These are phyloP conservation scores for Xylariaceae sp. DNA, from an alignment of 2,329 filamentous ascomycete species.

Conservation along the genomic window DNA sequence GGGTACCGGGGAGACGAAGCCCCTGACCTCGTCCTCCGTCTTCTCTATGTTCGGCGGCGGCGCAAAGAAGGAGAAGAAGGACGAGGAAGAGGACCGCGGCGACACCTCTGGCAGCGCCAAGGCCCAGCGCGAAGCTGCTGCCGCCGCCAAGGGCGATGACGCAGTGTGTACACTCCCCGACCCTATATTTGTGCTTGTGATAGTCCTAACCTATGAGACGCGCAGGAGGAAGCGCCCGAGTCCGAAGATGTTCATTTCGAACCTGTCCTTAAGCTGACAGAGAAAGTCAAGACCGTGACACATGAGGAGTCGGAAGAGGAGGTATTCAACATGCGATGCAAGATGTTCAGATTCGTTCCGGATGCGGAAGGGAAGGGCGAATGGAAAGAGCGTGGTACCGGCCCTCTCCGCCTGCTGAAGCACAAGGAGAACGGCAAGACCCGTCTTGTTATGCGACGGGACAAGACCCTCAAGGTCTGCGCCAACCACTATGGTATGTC, in stretches of 20 bases:
- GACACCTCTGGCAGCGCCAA: constrained; percentile 90
- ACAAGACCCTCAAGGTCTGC: constrained; percentile 99
- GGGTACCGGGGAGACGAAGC: constrained; percentile 38
- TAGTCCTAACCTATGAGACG: constrained; percentile 16
- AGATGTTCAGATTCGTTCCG: constrained; percentile 97
- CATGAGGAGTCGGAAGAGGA: constrained; percentile 98
- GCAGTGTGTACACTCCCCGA: constrained; percentile 49
- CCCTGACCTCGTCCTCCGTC: constrained; percentile 65
- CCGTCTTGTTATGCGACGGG: constrained; percentile 94
- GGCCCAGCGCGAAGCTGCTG: constrained; percentile 68
- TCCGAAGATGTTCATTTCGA: constrained; percentile 96
- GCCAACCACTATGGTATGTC: constrained; percentile 97
- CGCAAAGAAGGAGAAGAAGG: constrained; percentile 95
- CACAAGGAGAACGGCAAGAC: constrained; percentile 99
- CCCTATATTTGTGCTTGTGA: not conserved
- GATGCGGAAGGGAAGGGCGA: constrained; percentile 68
- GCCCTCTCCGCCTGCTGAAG: constrained; percentile 94
- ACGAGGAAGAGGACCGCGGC: constrained; percentile 76
- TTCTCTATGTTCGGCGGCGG: constrained; percentile 99
- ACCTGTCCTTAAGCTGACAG: constrained; percentile 92
- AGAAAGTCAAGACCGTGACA: constrained; percentile 96
- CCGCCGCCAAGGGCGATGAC: constrained; percentile 55
- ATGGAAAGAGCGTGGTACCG: constrained; percentile 99
- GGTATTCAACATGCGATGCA: constrained; percentile 98
- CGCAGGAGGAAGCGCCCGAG: constrained; percentile 70